Evolutionary conservation across 106 monocot genomes (phyloP).

Genomic region (Triglochin maritima): DNA sequence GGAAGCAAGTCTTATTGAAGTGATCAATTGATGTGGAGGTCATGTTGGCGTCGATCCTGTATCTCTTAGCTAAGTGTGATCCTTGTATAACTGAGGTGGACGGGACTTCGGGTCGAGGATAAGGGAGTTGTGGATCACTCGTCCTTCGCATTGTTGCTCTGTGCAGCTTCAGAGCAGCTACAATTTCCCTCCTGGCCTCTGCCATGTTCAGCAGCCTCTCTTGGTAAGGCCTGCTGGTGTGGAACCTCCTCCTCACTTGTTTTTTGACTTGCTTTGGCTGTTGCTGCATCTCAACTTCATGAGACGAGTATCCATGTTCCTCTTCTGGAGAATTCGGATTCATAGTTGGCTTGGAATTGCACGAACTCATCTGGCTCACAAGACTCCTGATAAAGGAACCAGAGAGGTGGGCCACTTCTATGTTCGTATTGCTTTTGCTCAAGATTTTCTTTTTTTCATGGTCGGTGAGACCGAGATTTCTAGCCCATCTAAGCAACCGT

Average conservation of each 20-base stretch:
- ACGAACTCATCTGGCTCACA: constrained; percentile 61
- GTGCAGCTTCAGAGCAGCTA: constrained; percentile 73
- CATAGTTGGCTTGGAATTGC: constrained; percentile 26
- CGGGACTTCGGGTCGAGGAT: constrained; percentile 8
- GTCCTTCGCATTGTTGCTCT: constrained; percentile 53
- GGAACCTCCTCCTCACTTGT: constrained; percentile 71
- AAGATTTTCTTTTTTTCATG: too few relatives aligned
- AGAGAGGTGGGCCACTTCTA: constrained; percentile 57
- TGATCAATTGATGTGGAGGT: constrained; percentile 5
- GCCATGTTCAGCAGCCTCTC: constrained; percentile 79
- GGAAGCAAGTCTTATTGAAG: constrained; percentile 10
- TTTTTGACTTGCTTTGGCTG: constrained; percentile 41
- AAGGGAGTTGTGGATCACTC: constrained; percentile 24
- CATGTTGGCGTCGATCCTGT: neutral
- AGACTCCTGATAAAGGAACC: constrained; percentile 68
- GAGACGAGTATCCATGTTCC: neutral
- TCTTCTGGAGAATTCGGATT: constrained; percentile 27
- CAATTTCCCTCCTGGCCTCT: constrained; percentile 85
- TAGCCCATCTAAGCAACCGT: too few relatives aligned
- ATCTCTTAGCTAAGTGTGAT: constrained; percentile 3
- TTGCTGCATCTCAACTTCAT: constrained; percentile 48
- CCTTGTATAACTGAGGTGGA: constrained; percentile 11
- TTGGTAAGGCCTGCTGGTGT: constrained; percentile 60
- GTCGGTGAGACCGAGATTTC: too few relatives aligned
- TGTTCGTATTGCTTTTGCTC: constrained; percentile 12